A percentile compares a stretch with the other conserved stretches of the same genome.
Evolutionary conservation across 2,329 filamentous ascomycete species (phyloP).

Genomic region (Aspergillus calidoustus): DNA sequence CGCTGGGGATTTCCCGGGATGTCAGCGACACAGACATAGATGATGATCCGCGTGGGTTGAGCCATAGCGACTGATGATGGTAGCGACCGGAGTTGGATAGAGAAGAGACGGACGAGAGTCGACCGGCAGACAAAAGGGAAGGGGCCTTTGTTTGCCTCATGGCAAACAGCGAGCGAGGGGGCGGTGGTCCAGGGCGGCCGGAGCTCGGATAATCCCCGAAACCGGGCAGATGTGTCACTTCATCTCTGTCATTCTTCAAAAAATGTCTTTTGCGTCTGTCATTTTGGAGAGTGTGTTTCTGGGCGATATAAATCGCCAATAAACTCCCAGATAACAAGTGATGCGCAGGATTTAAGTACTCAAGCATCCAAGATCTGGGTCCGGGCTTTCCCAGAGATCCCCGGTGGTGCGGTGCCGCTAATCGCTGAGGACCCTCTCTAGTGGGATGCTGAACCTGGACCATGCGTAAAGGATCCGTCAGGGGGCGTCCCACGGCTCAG

Average conservation of each 20-base stretch:
- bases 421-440: constrained; percentile 7
- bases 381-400: constrained; percentile 3
- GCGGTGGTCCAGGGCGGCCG: constrained; percentile 1
- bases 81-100: background rate
- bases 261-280: background rate
- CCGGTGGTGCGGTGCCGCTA: constrained; percentile 5
- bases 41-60: constrained; percentile 18
- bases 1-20: constrained; percentile 25
- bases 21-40: constrained; percentile 26
- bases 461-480: constrained; percentile 1
- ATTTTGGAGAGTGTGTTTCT: background rate
- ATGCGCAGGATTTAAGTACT: background rate
- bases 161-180: background rate
- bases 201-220: constrained; percentile 11
- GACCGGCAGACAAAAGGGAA: background rate
- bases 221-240: constrained; percentile 1
- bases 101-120: background rate
- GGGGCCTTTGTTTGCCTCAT: constrained; percentile 1
- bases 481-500: background rate
- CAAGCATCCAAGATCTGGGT: background rate
- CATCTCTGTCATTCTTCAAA: background rate
- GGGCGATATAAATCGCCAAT: background rate
- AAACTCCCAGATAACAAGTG: background rate
- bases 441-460: constrained; percentile 1
- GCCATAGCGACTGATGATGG: background rate